Percentiles rank a stretch among this genome's conserved stretches.
Evolutionary conservation across 2,329 filamentous ascomycete genomes (phyloP).

Genomic region (Colletotrichum sublineola): DNA sequence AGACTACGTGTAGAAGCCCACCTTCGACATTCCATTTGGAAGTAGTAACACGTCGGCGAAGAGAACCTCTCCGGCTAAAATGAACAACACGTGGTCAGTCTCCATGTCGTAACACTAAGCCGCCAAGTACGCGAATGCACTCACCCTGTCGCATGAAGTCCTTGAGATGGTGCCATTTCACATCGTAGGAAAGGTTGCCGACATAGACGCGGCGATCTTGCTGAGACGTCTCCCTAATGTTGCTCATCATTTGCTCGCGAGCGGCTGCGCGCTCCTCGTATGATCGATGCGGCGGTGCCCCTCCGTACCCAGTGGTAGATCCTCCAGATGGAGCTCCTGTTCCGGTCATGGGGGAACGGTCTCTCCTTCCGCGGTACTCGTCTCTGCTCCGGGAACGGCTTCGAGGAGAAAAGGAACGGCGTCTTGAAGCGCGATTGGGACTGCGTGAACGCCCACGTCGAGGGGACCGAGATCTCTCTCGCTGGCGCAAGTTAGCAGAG

Average conservation of each 20-base stretch:
- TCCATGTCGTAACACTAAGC: constrained; percentile 42
- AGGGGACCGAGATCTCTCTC: constrained; percentile 85
- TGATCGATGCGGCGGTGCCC: constrained; percentile 73
- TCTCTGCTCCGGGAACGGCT: constrained; percentile 84
- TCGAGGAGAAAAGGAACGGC: constrained; percentile 83
- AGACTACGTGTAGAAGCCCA: constrained; percentile 94
- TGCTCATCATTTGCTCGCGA: constrained; percentile 97
- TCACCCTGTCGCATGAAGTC: constrained; percentile 99
- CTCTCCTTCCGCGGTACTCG: constrained; percentile 80
- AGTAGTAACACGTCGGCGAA: constrained; percentile 99
- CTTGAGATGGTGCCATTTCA: constrained; percentile 99
- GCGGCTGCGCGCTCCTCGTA: constrained; percentile 86
- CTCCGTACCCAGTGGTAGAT: constrained; percentile 75
- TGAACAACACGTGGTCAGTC: constrained; percentile 47
- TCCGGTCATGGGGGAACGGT: constrained; percentile 88
- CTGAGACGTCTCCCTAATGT: constrained; percentile 92
- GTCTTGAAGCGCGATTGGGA: constrained; percentile 76
- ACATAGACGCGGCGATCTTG: constrained; percentile 99
- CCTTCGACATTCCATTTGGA: constrained; percentile 99
- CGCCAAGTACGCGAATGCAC: constrained; percentile 49
- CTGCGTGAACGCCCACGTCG: constrained; percentile 87
- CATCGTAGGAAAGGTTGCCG: constrained; percentile 98
- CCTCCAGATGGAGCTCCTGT: constrained; percentile 78
- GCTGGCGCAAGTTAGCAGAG: constrained; percentile 63
- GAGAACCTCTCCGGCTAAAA: constrained; percentile 95